Base-by-base conservation (phyloP, 116 monocot genomes). In the Dioscorea cayenensis region DNA sequence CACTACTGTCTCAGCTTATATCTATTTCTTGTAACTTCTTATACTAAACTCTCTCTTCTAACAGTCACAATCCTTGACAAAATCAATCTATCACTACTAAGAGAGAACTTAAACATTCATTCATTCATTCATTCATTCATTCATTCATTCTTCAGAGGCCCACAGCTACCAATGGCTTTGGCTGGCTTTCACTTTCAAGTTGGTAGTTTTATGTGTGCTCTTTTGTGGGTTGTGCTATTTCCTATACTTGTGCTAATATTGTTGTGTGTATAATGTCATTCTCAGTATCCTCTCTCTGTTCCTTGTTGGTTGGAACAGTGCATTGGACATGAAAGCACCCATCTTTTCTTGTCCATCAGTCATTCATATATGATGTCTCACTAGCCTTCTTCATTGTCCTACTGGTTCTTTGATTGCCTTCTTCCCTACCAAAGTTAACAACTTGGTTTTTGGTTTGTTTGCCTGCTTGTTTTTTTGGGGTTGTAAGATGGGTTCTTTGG, bases 241-340 rank as follows among this genome's bases (percentile, higher is more conserved):
- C 5, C 8, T 19, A 16, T 59, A 19, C 21, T 59, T 12, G 1
- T 62, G n/a, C 23, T 23, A 27, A 23, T 23, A 62, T 32, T 2
- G 32, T 32, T 18, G 20, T 79, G 60, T 14, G 1, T 37, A 67
- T 64, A 55, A 58, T 72, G 43, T 49, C 70, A 50, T 50, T 37
- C 69, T 58, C 75, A 28, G 25, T 28, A 23, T 18, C 19, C 65
- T 22, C 62, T 5, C 2, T 18, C 65, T 67, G 35, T 51, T 66
- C 72, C 68, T 22, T 68, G 83, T 80, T 79, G 76, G 85, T 75
- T 79, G 86, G 76, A 73, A 80, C 73, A 69, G 85, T 81, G 63
- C 37, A 5, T 52, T 73, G 72, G 90, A 91, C 82, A 70, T 63
- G 88, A 91, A 86, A 84, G 85, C 86, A 77, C 84, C 84, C 77